Conservation (phyloP, 345 rosid species). For the Balakata baccata region DNA sequence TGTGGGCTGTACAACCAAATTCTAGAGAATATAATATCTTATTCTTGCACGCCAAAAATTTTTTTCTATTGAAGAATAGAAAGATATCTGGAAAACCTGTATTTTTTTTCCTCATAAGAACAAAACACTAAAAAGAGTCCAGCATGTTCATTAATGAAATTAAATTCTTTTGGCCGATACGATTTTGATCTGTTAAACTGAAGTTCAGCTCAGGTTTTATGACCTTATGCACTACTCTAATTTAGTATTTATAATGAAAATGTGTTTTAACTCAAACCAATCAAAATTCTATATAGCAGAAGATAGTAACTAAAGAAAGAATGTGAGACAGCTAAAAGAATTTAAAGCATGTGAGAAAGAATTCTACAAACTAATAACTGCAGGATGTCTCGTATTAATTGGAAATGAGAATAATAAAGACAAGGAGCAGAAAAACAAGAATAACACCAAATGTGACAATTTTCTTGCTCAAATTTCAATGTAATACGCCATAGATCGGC, state of each 20-base stretch:
- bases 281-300: neutral
- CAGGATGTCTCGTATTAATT: neutral
- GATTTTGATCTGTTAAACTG: no score
- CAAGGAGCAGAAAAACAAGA: neutral
- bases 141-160: no score
- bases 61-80: neutral
- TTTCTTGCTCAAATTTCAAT: neutral
- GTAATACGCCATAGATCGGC: neutral
- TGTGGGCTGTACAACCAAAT: conserved; percentile 34
- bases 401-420: conserved; percentile 1
- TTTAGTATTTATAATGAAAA: neutral
- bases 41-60: no score
- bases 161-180: no score
- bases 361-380: neutral
- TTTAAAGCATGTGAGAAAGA: neutral
- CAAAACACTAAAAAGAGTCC: neutral
- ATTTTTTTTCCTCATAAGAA: conserved; percentile 17
- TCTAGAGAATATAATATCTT: conserved; percentile 5
- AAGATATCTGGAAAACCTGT: neutral
- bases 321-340: conserved; percentile 1
- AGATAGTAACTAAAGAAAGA: neutral
- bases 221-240: neutral
- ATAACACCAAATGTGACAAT: neutral
- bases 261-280: neutral
- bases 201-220: neutral